These are phyloP conservation scores for Aureobasidium subglaciale DNA, from an alignment of 2,329 filamentous ascomycete genomes.

Conservation along the genomic window DNA sequence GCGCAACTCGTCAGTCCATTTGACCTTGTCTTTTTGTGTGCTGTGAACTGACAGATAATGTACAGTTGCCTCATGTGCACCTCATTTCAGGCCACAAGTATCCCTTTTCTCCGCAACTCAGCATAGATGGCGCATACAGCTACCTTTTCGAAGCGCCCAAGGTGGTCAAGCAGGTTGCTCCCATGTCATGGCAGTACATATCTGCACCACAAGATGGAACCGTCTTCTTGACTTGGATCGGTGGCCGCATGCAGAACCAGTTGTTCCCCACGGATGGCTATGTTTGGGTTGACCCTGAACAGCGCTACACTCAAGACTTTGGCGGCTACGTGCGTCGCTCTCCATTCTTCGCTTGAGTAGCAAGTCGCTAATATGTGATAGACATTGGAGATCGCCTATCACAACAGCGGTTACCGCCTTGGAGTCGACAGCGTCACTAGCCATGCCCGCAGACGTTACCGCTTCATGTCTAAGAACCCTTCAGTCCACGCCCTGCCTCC, in stretches of 20 bases:
- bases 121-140: conserved; percentile 69
- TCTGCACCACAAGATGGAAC: conserved; percentile 74
- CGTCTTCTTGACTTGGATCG: conserved; percentile 83
- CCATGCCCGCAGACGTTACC: conserved; percentile 79
- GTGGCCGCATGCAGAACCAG: conserved; percentile 60
- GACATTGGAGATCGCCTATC: conserved; percentile 83
- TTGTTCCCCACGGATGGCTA: conserved; percentile 92
- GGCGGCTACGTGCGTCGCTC: conserved; percentile 53
- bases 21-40: not conserved
- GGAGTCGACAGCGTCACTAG: conserved; percentile 64
- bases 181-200: conserved; percentile 91
- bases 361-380: conserved; percentile 32
- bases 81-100: conserved; percentile 79
- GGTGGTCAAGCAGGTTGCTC: conserved; percentile 73
- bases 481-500: conserved; percentile 62
- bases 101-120: conserved; percentile 63
- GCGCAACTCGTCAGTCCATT: conserved; percentile 33
- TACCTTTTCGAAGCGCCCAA: conserved; percentile 79
- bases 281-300: conserved; percentile 79
- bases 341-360: not conserved
- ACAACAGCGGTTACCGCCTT: conserved; percentile 72
- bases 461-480: conserved; percentile 67
- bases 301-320: conserved; percentile 67
- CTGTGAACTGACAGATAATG: conserved; percentile 13
- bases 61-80: conserved; percentile 79